Base-by-base conservation (phyloP, 345 rosid species). In the Erucastrum elatum region DNA sequence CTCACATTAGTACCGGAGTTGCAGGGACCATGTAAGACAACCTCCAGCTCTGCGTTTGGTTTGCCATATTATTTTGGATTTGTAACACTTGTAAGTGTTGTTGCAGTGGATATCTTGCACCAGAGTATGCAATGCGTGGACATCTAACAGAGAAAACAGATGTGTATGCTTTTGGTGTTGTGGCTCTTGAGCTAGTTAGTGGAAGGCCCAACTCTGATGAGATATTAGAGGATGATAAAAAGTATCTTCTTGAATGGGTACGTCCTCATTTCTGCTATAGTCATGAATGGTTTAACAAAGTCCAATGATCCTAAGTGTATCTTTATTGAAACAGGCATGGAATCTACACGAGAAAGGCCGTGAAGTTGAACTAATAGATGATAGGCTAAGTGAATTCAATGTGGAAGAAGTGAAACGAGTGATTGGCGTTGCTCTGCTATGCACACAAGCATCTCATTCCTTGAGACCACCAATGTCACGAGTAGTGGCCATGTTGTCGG, bases 161-260 rank as follows among this genome's bases (percentile, higher is more conserved):
- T 55, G 91, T 88, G 51, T 88, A 81, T 71, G 91, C 85, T 6
- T 86, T 84, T 69, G 85, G 87, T 27, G 83, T 84, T 62, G 84
- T 86, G 76, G 84, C 76, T 31, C 70, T 86, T 41, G 87, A 86
- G 64, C 30, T 86, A 27, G 72, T 86, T 8, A 82, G 88, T 58
- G 87, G 88, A 70, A 84, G 85, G 75, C 73, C 78, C 60, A 86
- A 84, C 72, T 77, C 75, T 60, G 87, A 80, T 61, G 34, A 64
- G 17, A 77, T 25, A 33, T 16, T 80, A 44, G 83, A 55, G 2
- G 77, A n/a, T 2, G 70, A 82, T 9, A 84, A 78, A 39, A 82
- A 61, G 12, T 90, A 85, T 72, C 94, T 88, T 82, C 89, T 90
- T 56, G 88, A 87, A 72, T 90, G 88, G 94, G 90, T 89, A 86